Percentiles rank a stretch among this genome's conserved stretches.
Conservation (phyloP, 768 basidiomycete genomes). For the Peribolospora baueri region DNA sequence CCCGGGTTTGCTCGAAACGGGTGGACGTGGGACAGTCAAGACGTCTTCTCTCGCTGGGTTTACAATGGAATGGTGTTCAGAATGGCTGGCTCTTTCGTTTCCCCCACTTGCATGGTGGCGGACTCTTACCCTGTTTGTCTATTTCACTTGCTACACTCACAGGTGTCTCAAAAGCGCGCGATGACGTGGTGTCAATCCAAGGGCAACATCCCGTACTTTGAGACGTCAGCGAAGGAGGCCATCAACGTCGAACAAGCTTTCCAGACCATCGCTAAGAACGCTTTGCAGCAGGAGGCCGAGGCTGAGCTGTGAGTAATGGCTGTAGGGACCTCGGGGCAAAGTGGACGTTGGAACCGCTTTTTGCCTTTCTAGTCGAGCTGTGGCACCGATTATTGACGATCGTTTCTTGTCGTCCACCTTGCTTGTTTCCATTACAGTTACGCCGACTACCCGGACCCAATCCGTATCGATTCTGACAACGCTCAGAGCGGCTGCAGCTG, state of each 20-base stretch:
- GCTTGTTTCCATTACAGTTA: constrained; percentile 31
- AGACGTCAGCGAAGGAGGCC: constrained; percentile 98
- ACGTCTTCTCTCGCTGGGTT: neutral
- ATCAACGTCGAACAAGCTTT: constrained; percentile 99
- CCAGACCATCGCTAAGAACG: constrained; percentile 99
- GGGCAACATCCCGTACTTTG: constrained; percentile 98
- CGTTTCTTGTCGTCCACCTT: neutral
- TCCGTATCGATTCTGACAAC: constrained; percentile 80
- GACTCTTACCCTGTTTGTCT: neutral
- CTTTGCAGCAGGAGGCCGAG: constrained; percentile 87
- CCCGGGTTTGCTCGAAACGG: too few relatives aligned
- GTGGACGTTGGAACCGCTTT: constrained; percentile 2
- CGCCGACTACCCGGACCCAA: constrained; percentile 96
- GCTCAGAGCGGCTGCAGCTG: constrained; percentile 87
- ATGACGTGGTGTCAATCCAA: constrained; percentile 99
- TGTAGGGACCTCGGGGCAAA: too few relatives aligned
- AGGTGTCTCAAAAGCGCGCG: constrained; percentile 97
- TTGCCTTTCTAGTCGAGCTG: neutral
- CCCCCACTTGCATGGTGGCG: neutral
- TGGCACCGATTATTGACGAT: neutral
- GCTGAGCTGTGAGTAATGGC: constrained; percentile 49
- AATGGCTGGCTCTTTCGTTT: neutral
- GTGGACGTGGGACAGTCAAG: too few relatives aligned
- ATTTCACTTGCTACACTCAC: neutral
- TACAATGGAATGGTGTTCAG: neutral